A percentile compares a stretch with the other conserved stretches of the same genome.
Evolutionary conservation across 2,329 filamentous ascomycete species (phyloP).

Genomic region (Fusarium sp.): DNA sequence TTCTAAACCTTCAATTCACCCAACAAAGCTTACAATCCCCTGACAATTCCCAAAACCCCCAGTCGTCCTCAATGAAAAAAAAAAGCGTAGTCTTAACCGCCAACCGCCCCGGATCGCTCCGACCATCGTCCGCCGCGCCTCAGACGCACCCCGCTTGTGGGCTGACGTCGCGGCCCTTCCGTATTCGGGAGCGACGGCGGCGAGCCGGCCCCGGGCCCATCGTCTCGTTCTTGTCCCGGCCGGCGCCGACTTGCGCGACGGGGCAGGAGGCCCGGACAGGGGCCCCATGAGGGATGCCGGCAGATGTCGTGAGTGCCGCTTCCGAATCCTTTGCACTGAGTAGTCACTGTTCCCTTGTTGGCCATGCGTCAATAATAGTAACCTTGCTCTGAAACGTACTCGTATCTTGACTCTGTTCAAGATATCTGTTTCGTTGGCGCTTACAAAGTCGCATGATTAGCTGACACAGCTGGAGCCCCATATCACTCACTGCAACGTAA

Average conservation of each 20-base stretch:
- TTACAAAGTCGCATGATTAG: background rate
- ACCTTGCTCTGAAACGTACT: background rate
- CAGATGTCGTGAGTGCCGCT: slow-evolving; percentile 1
- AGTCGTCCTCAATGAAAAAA: slow-evolving; percentile 21
- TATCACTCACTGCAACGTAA: background rate
- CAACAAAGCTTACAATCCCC: background rate
- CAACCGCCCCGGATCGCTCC: slow-evolving; percentile 39
- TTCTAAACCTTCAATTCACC: background rate
- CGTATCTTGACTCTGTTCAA: background rate
- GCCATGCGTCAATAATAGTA: background rate
- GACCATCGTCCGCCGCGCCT: slow-evolving; percentile 33
- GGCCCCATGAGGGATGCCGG: slow-evolving; percentile 3
- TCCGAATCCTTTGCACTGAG: background rate
- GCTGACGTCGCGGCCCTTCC: slow-evolving; percentile 39
- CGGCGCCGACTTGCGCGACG: slow-evolving; percentile 18
- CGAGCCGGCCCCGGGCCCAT: slow-evolving; percentile 7
- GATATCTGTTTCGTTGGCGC: background rate
- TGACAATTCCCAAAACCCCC: background rate
- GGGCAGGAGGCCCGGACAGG: slow-evolving; percentile 18
- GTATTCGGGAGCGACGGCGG: slow-evolving; percentile 37
- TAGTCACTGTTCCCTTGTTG: background rate
- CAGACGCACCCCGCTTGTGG: slow-evolving; percentile 39
- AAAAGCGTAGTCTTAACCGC: slow-evolving; percentile 20
- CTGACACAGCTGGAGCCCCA: background rate
- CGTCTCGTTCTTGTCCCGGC: slow-evolving; percentile 18